Conservation (phyloP, 1,284 basidiomycete genomes). For the Xerocomus cyaneibrunnescens region DNA sequence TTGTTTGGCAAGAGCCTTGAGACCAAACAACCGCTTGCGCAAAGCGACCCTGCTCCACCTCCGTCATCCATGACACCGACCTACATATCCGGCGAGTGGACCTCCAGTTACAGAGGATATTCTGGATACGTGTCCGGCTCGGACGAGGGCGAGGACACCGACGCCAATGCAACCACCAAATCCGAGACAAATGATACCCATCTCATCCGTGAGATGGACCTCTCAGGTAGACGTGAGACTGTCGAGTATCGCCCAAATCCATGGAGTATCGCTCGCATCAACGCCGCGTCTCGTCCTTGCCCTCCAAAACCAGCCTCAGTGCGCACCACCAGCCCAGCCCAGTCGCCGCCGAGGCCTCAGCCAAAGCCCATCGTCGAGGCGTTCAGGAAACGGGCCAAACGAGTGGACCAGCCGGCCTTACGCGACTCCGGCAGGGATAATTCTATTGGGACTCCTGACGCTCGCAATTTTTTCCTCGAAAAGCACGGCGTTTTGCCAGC, state of each 20-base stretch:
- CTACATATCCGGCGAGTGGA: conserved; percentile 18
- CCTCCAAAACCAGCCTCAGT: conserved; percentile 10
- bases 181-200: conserved; percentile 27
- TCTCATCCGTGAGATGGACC: conserved; percentile 54
- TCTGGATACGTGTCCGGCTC: conserved; percentile 21
- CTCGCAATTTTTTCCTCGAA: too few relatives aligned
- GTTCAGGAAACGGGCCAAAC: conserved; percentile 25
- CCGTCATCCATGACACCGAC: not conserved
- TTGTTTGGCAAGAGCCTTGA: conserved; percentile 13
- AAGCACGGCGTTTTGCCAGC: not conserved
- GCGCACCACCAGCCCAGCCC: not conserved
- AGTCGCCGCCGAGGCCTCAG: not conserved
- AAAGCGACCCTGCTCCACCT: conserved; percentile 1
- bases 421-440: not conserved
- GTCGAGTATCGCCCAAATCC: conserved; percentile 68
- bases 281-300: conserved; percentile 52
- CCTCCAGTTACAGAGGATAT: conserved; percentile 34
- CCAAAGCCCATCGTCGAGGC: conserved; percentile 30
- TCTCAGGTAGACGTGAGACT: conserved; percentile 54
- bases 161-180: conserved; percentile 6
- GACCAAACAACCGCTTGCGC: conserved; percentile 17
- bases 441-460: not conserved
- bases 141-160: conserved; percentile 16
- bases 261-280: conserved; percentile 72
- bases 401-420: not conserved